Base-by-base conservation (phyloP, 2,329 filamentous ascomycete genomes). In the Aspergillus persii region DNA sequence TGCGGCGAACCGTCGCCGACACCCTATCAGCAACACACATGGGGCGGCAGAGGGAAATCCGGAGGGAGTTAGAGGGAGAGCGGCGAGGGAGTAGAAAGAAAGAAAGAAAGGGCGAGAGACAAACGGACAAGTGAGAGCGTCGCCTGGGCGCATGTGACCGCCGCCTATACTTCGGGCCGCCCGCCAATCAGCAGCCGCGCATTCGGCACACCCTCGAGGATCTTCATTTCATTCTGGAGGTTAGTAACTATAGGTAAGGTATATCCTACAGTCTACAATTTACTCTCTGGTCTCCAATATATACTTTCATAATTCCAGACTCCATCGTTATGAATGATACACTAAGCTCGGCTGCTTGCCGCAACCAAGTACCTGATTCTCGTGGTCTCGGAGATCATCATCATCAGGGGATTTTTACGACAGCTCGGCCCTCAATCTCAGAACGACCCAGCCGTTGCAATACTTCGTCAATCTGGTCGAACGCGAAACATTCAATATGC, bases 361-460 rank as follows among this genome's bases (percentile, higher is more conserved):
- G 2, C 18, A 23, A 23, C 18, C 3, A 31, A 8, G 30, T 31
- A 31, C 2, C 30, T 8, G 30, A 31, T 6, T 3, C 3, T 44
- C 18, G 18, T 23, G 18, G 18, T 18, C 39, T 11, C 6, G 8
- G 11, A 36, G 29, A 18, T 53, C 18, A 55, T 50, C 51, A 54
- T 47, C 39, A 54, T 33, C 69, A 59, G 2, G 70, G 74, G 49
- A 76, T 73, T 47, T 64, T 70, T 57, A 78, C 57, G 31, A 77
- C 73, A 7, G 71, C 73, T 30, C 76, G 65, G 8, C 76, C 75
- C 56, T 72, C 71, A 56, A 79, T 68, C 55, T 76, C 74, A 7
- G 74, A 72, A 54, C 66, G 69, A 53, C 69, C 70, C 44, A 78
- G 64, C 30, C 68, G 69, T 53, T 71, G 66, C 66, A 77, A 58